A percentile compares a stretch with the other conserved stretches of the same genome.
Conservation (phyloP, 2,329 filamentous ascomycete genomes). For the Colletotrichum graminicola region DNA sequence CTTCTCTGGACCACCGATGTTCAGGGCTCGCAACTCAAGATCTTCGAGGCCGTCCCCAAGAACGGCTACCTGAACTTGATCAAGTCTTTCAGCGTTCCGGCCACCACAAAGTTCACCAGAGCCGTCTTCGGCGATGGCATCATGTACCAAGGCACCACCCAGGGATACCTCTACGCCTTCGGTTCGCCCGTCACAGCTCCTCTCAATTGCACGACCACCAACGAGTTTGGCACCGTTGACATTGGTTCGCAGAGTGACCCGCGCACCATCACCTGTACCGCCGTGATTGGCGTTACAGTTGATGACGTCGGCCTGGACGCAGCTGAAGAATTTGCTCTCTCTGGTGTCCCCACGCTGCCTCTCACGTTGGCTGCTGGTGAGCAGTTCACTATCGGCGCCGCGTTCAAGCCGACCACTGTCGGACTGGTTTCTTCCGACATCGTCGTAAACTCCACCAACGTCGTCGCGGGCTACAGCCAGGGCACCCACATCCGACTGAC, state of each 20-base stretch:
- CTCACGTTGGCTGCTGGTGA: slow-evolving; percentile 51
- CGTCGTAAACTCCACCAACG: slow-evolving; percentile 62
- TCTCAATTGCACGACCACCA: slow-evolving; percentile 64
- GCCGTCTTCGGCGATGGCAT: slow-evolving; percentile 69
- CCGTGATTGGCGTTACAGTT: slow-evolving; percentile 58
- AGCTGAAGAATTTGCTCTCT: slow-evolving; percentile 52
- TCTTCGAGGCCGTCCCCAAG: slow-evolving; percentile 65
- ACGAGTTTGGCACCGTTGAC: slow-evolving; percentile 59
- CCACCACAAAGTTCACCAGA: slow-evolving; percentile 67
- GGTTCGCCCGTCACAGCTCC: slow-evolving; percentile 67
- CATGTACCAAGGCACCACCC: slow-evolving; percentile 65
- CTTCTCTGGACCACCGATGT: slow-evolving; percentile 69
- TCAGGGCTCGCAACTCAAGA: slow-evolving; percentile 63
- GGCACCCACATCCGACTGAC: slow-evolving; percentile 60
- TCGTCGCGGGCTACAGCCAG: slow-evolving; percentile 58
- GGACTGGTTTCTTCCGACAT: slow-evolving; percentile 63
- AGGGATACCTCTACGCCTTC: slow-evolving; percentile 66
- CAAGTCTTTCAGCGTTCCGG: slow-evolving; percentile 63
- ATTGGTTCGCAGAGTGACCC: slow-evolving; percentile 43
- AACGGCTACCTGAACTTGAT: slow-evolving; percentile 61
- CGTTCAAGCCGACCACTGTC: slow-evolving; percentile 60
- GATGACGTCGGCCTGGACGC: slow-evolving; percentile 53
- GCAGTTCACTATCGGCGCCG: slow-evolving; percentile 57
- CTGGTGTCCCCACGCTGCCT: slow-evolving; percentile 50
- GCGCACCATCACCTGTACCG: slow-evolving; percentile 60